Percentiles rank a stretch among this genome's conserved stretches.
Evolutionary conservation across 2,329 filamentous ascomycete species (phyloP).

Genomic region (Nemania sp.): DNA sequence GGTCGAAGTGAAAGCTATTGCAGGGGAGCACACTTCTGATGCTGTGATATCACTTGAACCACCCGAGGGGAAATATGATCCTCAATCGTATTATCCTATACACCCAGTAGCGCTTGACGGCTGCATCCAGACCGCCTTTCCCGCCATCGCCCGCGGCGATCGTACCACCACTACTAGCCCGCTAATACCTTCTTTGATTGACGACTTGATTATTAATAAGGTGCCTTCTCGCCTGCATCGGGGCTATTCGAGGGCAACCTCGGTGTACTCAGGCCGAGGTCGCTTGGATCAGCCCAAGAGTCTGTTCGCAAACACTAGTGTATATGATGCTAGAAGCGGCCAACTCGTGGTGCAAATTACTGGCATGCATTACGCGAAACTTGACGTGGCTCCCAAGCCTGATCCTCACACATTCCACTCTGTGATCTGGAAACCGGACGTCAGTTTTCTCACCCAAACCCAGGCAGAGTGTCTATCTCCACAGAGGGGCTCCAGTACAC

Average conservation of each 20-base stretch:
- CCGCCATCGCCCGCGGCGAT: conserved; percentile 35
- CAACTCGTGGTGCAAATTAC: conserved; percentile 38
- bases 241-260: background rate
- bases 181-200: conserved; percentile 29
- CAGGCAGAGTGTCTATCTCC: conserved; percentile 6
- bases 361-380: conserved; percentile 40
- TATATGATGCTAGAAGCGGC: conserved; percentile 42
- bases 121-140: conserved; percentile 38
- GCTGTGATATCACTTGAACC: conserved; percentile 38
- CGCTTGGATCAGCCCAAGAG: conserved; percentile 31
- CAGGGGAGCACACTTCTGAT: conserved; percentile 37
- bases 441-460: conserved; percentile 35
- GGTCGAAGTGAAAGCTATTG: conserved; percentile 31
- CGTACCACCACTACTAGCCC: conserved; percentile 31
- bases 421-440: conserved; percentile 43
- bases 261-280: conserved; percentile 36
- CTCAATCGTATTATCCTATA: conserved; percentile 44
- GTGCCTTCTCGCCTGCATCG: background rate
- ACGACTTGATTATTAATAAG: conserved; percentile 39
- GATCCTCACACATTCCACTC: conserved; percentile 44
- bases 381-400: conserved; percentile 41
- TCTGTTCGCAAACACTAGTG: conserved; percentile 16
- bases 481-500: background rate
- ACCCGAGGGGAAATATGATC: conserved; percentile 34
- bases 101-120: conserved; percentile 46